Evolutionary conservation across 306 rosid species (phyloP).

Genomic region (Echinosophora koreensis): DNA sequence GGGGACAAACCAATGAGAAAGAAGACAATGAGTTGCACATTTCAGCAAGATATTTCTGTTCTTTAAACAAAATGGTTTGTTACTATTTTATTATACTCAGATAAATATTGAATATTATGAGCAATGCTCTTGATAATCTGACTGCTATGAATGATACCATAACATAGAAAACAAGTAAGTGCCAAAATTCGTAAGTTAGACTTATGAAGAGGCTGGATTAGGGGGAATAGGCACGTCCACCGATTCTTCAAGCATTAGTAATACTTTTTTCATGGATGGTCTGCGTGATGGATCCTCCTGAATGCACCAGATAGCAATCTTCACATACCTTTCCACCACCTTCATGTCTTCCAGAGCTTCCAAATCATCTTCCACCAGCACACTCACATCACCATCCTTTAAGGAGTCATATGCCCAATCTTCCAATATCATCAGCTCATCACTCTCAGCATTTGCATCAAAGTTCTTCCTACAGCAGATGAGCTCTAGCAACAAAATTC

Average conservation of each 20-base stretch:
- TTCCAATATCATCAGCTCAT: conserved; percentile 7
- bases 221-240: conserved; percentile 34
- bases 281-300: conserved; percentile 36
- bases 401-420: conserved; percentile 39
- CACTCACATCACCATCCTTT: neutral
- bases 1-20: too few species aligned
- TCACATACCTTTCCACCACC: conserved; percentile 37
- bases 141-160: neutral
- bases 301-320: conserved; percentile 15
- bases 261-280: conserved; percentile 25
- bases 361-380: conserved; percentile 29
- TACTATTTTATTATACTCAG: too few species aligned
- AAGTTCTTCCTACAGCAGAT: conserved; percentile 27
- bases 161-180: neutral
- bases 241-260: conserved; percentile 36
- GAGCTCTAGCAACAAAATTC: conserved; percentile 42
- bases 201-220: conserved; percentile 2
- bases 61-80: too few species aligned
- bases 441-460: neutral
- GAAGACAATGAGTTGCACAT: too few species aligned
- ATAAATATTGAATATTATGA: too few species aligned
- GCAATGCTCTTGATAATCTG: neutral
- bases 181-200: neutral
- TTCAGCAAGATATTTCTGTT: too few species aligned
- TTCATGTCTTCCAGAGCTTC: conserved; percentile 28